phyloP scores from a whole-genome alignment of 768 basidiomycete genomes.

The Mycena kentingensis region DNA sequence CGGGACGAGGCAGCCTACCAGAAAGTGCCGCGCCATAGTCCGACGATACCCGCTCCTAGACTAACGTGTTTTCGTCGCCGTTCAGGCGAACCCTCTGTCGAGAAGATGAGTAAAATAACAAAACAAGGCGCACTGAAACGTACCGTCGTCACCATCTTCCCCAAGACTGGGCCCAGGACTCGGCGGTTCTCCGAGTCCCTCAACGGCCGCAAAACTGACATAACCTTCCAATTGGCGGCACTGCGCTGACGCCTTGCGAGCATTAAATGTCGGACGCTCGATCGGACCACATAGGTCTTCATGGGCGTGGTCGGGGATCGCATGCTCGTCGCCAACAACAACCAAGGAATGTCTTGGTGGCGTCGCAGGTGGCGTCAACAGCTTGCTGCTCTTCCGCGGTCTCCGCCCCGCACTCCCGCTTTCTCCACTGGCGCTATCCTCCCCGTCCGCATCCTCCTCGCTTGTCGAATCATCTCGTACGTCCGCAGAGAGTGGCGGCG shows the following conservation, averaged over 20 bases:
- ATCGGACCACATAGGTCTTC: slow-evolving; percentile 4
- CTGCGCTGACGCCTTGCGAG: slow-evolving; percentile 58
- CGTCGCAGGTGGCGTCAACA: slow-evolving; percentile 31
- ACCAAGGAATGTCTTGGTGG: slow-evolving; percentile 28
- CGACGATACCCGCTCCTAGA: slow-evolving; percentile 14
- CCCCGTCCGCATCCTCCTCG: slow-evolving; percentile 5
- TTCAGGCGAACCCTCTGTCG: slow-evolving; percentile 3
- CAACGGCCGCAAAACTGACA: slow-evolving; percentile 66
- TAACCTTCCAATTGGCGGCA: slow-evolving; percentile 62
- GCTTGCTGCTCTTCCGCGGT: slow-evolving; percentile 6
- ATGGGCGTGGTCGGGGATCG: not conserved
- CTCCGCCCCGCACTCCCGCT: slow-evolving; percentile 24
- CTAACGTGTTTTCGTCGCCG: slow-evolving; percentile 11
- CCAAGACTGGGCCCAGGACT: slow-evolving; percentile 5
- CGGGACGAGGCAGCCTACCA: slow-evolving; percentile 10
- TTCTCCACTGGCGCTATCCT: not conserved
- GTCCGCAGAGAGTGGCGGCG: slow-evolving; percentile 19
- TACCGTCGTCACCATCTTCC: not conserved
- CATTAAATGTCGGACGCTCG: slow-evolving; percentile 55
- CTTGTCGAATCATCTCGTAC: slow-evolving; percentile 11
- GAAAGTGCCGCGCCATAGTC: slow-evolving; percentile 20
- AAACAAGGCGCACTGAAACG: not conserved
- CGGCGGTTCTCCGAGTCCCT: slow-evolving; percentile 65
- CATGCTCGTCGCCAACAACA: slow-evolving; percentile 20
- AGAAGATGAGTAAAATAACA: not conserved